These are phyloP conservation scores for Fusarium clavum DNA, from an alignment of 2,329 filamentous ascomycete species.

Conservation along the genomic window DNA sequence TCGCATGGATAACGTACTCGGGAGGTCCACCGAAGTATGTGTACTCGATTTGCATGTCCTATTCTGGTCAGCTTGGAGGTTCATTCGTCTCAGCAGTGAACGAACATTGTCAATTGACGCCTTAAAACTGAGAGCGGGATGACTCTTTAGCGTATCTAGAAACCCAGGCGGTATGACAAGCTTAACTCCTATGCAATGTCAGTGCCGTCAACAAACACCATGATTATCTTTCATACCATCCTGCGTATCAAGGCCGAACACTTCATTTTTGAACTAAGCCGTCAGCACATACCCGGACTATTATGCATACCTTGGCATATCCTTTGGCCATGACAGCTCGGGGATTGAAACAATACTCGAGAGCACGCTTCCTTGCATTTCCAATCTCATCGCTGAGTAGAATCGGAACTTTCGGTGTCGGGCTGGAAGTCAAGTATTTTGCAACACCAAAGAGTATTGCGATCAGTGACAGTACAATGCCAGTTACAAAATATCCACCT, in stretches of 20 bases:
- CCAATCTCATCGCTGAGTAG: slow-evolving; percentile 14
- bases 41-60: slow-evolving; percentile 32
- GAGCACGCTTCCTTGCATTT: slow-evolving; percentile 6
- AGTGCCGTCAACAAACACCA: accelerated
- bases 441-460: accelerated
- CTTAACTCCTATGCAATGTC: neutral
- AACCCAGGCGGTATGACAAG: slow-evolving; percentile 2
- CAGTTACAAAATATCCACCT: accelerated
- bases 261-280: slow-evolving; percentile 16
- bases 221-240: neutral
- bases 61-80: accelerated
- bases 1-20: slow-evolving; percentile 19
- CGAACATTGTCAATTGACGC: slow-evolving; percentile 16
- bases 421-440: accelerated
- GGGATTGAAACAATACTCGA: slow-evolving; percentile 26
- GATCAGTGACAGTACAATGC: accelerated
- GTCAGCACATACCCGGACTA: accelerated
- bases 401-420: neutral
- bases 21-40: slow-evolving; percentile 22
- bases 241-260: slow-evolving; percentile 20
- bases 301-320: neutral
- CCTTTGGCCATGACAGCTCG: slow-evolving; percentile 13
- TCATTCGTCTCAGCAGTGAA: accelerated
- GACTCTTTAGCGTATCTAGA: slow-evolving; percentile 10
- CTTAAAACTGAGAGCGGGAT: slow-evolving; percentile 23